Evolutionary conservation across 768 basidiomycete genomes (phyloP), one percentile per base, ranked within the genome.

Genomic region (Russula compacta): DNA sequence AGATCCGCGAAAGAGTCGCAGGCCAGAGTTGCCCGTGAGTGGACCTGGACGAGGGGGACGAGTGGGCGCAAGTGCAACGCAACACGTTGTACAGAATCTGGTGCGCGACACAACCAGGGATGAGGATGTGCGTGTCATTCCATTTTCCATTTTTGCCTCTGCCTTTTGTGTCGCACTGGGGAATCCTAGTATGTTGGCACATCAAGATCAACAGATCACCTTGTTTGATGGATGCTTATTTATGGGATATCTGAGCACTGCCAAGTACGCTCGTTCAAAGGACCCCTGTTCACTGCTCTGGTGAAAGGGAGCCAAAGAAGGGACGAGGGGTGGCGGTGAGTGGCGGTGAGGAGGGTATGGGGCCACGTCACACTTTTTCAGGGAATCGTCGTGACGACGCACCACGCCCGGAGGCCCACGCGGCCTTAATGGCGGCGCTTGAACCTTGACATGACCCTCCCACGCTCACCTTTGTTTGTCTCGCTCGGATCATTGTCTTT

Each of bases 31-130:
- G 68, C 97, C 97, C 32, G 85, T 99, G 56, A 87, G 81, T 64
- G 97, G 97, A 12, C 94, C 93, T 12, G 97, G 97, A 56, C 82
- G 82, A 68, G 97, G 97, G 21, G 97, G 97, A 56, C 78, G 97
- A 43, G 90, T 99, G 43, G 97, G 97, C 43, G 93, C 93, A 38
- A 95, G 92, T 75, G 95, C 95, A 17, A 98, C 93, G 53, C 95
- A 98, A 68, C 94, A 98, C 71, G 83, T 98, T 66, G 94, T 98
- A 54, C 94, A 97, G 74, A 89, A 92, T 70, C 75, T 98, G 72
- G 92, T 98, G 64, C 81, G 90, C 69, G 92, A 95, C 71, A 89
- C 86, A 64, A 89, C 89, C 46, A 77, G 93, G 68, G 92, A 92
- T 76, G 87, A 95, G 75, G 95, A 98, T 75, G 95, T 98, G 77